phyloP scores from a whole-genome alignment of 805 yeast genomes.

The Ogataea thermomethanolica region DNA sequence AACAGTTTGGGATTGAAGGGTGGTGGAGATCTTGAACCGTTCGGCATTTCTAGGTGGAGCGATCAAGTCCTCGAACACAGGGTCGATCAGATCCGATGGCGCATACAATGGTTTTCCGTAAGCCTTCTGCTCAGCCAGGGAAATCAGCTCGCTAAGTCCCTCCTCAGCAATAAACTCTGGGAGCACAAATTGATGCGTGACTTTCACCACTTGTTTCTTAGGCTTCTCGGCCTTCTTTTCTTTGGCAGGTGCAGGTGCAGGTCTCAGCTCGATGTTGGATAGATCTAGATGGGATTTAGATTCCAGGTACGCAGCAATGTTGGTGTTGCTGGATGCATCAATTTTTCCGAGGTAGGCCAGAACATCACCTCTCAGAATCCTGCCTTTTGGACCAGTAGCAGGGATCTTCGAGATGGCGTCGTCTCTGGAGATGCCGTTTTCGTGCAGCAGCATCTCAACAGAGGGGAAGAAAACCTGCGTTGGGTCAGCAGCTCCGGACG shows the following conservation, averaged over 20 bases:
- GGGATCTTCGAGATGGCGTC: constrained; percentile 70
- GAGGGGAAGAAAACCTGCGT: constrained; percentile 73
- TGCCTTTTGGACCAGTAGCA: constrained; percentile 88
- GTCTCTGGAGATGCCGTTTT: constrained; percentile 57
- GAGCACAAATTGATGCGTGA: constrained; percentile 32
- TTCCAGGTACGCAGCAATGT: constrained; percentile 54
- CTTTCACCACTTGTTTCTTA: constrained; percentile 33
- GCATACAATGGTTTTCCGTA: constrained; percentile 35
- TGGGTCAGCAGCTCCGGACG: constrained; percentile 51
- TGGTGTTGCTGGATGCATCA: constrained; percentile 47
- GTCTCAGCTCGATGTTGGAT: constrained; percentile 54
- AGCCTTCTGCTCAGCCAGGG: constrained; percentile 43
- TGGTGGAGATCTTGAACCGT: constrained; percentile 39
- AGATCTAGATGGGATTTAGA: constrained; percentile 65
- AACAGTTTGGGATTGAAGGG: constrained; percentile 18
- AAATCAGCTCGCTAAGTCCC: constrained; percentile 34
- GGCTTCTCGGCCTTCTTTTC: constrained; percentile 22
- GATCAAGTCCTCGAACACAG: constrained; percentile 55
- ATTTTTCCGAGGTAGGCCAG: constrained; percentile 78
- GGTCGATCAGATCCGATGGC: constrained; percentile 51
- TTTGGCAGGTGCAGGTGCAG: constrained; percentile 16
- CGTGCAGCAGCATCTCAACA: constrained; percentile 61
- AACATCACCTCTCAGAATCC: constrained; percentile 88
- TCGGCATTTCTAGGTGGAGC: constrained; percentile 41
- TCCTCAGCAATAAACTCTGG: constrained; percentile 30